Base-by-base conservation (phyloP, 495 filamentous ascomycete genomes). In the Penicillium taxi region DNA sequence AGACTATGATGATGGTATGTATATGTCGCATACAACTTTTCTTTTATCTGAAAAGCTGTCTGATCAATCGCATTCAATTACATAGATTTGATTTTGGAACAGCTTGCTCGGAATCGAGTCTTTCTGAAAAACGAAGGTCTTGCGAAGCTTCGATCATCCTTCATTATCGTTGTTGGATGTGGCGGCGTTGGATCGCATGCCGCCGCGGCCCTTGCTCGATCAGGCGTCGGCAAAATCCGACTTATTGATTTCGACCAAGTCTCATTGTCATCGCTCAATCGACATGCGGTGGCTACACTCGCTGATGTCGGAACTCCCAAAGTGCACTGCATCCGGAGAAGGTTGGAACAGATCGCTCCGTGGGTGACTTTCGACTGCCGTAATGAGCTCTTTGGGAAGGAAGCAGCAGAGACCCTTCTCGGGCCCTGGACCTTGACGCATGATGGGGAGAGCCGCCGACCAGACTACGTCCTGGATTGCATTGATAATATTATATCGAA, bases 401-500 rank as follows among this genome's bases (percentile, higher is more conserved):
- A 66, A 7, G 74, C 63, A 3, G 86, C 86, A 3, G 74, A 77
- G 4, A 51, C 48, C 7, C 63, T 94, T 35, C 63, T 98, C 32
- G 75, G 53, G 2, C 60, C 71, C 0, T 83, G 81, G 78, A 55
- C 57, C 2, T 35, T 61, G 45, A 52, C 55, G 26, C 59, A 67
- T 22, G 57, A 56, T 1, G 71, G 72, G n/a, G 71, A 67, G 6
- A 75, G 72, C 9, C 76, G 74, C 38, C 71, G 67, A 48, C 86
- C 86, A 2, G 82, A 88, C 49, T 99, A 80, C 43, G 80, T 99
- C 4, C 76, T 99, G 16, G 91, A 99, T 62, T 94, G 91, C 9
- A 99, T 99, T 44, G 91, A 99, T 52, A 96, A 99, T 56, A 96
- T 96, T 41, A 81, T 90, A 15, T 94, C 86, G 34, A 99, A 99